Evolutionary conservation across 164 flowering plant genomes (phyloP), one percentile per base, ranked within the genome.

Genomic region (Liriodendron chinense): DNA sequence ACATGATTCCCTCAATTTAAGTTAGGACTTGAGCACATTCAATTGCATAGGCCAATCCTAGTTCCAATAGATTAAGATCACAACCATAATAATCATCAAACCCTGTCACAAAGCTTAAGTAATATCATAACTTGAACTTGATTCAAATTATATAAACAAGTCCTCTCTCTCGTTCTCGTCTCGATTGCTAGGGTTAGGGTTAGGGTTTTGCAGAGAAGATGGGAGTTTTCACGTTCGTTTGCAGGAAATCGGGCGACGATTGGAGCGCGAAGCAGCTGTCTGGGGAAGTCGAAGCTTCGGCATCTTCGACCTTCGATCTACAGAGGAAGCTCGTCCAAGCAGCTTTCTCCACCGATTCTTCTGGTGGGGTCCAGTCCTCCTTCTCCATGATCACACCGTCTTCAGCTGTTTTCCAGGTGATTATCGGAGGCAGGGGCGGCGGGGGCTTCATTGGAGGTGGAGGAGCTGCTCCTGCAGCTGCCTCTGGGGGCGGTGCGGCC

Each of bases 391-490:
- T 92, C 81, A 77, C 92, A 53, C 94, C 94, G 18, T 47, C 86
- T 68, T 92, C 94, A 2, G 96, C 85, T 66, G 96, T 93, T 22
- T 88, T 88, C 79, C 97, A 93, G 96, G 97, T 93, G 71, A 82
- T 91, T 47, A 64, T 90, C 78, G 91, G 91, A 48, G 69, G 90
- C 2, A 47, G 90, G 1, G 88, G 82, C 25, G 83, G 76, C 1
- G 85, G 86, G 2, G n/a, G n/a, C n/a, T 74, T 65, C 1, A 69
- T 83, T 56, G 14, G 74, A 43, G 88, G 86, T 48, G 85, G 87
- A 62, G 92, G 83, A 49, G 87, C 81, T 43, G 87, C 81, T 47
- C 86, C 83, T 1, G 76, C 89, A 9, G 84, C 89, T 28, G 80
- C 86, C 53, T 80, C 89, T 20, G 82, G 77, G 7, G 87, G 85